phyloP scores from a whole-genome alignment of 306 rosid species.

The Vicia sativa region DNA sequence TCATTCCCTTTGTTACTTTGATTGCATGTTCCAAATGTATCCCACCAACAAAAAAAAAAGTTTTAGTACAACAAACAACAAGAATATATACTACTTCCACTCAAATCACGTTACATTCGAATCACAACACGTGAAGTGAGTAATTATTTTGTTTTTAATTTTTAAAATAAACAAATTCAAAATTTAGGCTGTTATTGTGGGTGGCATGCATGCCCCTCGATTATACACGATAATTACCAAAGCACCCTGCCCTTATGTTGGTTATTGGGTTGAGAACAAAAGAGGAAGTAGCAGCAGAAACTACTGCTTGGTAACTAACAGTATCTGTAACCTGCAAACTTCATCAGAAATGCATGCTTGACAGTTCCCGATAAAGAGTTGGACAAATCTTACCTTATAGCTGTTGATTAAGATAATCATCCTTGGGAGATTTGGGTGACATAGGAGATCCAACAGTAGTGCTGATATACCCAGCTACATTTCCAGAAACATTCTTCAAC shows the following conservation, averaged over 20 bases:
- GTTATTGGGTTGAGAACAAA: constrained; percentile 23
- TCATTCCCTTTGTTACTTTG: not conserved
- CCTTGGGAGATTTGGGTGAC: constrained; percentile 62
- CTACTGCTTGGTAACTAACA: constrained; percentile 16
- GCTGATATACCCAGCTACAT: constrained; percentile 58
- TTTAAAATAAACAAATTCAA: not conserved
- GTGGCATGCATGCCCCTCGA: not conserved
- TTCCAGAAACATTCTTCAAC: constrained; percentile 73
- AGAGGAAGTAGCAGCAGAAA: constrained; percentile 2
- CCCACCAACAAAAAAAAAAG: not conserved
- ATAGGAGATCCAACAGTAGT: constrained; percentile 57
- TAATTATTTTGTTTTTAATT: not conserved
- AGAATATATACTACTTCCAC: constrained; percentile 15
- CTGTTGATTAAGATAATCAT: constrained; percentile 77
- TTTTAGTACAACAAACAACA: not conserved
- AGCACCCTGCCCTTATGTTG: constrained; percentile 19
- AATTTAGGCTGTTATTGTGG: constrained; percentile 1
- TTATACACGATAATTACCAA: constrained; percentile 11
- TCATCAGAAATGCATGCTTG: constrained; percentile 26
- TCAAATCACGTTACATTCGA: constrained; percentile 1
- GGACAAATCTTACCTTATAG: constrained; percentile 47
- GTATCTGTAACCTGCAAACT: not conserved
- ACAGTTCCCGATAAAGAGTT: constrained; percentile 1
- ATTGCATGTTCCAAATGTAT: not conserved
- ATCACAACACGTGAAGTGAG: constrained; percentile 13